Evolutionary conservation across 116 monocot species (phyloP), one percentile per base, ranked within the genome.

Genomic region (Zostera marina): DNA sequence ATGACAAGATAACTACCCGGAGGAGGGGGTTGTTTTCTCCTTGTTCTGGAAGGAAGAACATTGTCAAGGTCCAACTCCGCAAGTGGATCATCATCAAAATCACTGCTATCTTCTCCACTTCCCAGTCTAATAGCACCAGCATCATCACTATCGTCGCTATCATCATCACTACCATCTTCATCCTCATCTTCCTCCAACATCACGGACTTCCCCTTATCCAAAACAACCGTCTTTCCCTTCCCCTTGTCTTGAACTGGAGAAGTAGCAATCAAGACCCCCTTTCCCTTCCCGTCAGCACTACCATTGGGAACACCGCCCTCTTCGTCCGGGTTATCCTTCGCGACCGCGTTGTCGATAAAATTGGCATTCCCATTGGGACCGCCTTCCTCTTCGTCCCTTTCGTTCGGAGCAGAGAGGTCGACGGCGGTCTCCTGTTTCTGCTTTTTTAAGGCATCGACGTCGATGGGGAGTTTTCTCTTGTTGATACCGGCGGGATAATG

Each of bases 1-100:
- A 66, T 71, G 2, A 83, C 80, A 16, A 92, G 73, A 58, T 86
- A 92, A 15, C 86, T 70, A 14, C 92, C 92, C 3, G 85, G 86
- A 7, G 56, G 63, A 10, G 72, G 74, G 10, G 82, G 80, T 9
- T 42, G 72, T 39, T 68, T 47, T 41, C 80, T 57, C 63, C 92
- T 64, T n/a, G 87, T 87, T 72, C 83, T 80, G 52, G 79, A 80
- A 0, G 92, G 92, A 26, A 92, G 67, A 14, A 92, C 83, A 26
- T 92, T 92, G 13, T 73, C 66, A 44, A 81, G 74, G 72, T 92
- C 92, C 14, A 92, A 80, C 74, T 87, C 92, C 5, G 83, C 78
- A 0, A 86, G 74, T 9, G 87, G 92, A 72, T 92, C 92, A 41
- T 92, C 92, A 1, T 60, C 66, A 45, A 83, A 80, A 52, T 82